A percentile compares a stretch with the other conserved stretches of the same genome.
phyloP scores from a whole-genome alignment of 192 early-diverging fungal genomes.

The Jimgerdemannia lactiflua region DNA sequence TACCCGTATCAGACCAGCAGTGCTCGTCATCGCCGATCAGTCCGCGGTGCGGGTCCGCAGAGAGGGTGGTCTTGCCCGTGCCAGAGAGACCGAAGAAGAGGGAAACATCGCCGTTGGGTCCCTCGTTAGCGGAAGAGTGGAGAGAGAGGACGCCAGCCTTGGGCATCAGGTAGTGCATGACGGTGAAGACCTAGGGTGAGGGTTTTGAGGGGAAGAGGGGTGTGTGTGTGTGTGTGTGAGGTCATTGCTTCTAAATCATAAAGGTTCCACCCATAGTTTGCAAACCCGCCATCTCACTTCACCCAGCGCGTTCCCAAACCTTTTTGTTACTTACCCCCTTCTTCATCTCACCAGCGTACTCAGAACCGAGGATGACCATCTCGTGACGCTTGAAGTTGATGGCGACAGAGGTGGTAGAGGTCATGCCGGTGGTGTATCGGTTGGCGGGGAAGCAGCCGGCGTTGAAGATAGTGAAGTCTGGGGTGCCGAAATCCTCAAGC shows the following conservation, averaged over 20 bases:
- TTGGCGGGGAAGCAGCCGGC: conserved; percentile 94
- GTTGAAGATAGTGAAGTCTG: conserved; percentile 98
- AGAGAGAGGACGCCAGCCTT: conserved; percentile 86
- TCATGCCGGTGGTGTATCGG: conserved; percentile 94
- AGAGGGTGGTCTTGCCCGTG: conserved; percentile 98
- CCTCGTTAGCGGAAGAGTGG: conserved; percentile 95
- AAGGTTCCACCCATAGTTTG: too few species aligned
- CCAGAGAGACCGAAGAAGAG: conserved; percentile 98
- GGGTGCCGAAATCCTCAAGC: conserved; percentile 89
- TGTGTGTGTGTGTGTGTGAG: too few species aligned
- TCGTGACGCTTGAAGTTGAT: conserved; percentile 91
- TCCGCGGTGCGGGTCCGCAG: conserved; percentile 88
- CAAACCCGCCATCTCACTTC: too few species aligned
- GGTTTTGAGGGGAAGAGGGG: background rate
- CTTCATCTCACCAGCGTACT: conserved; percentile 99
- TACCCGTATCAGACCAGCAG: conserved; percentile 95
- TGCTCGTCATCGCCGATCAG: conserved; percentile 99
- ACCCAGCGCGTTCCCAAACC: background rate
- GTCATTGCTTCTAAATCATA: too few species aligned
- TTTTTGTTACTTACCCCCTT: conserved; percentile 71
- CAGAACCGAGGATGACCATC: conserved; percentile 98
- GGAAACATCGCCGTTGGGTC: conserved; percentile 85
- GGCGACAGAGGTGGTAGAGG: conserved; percentile 87
- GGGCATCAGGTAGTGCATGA: conserved; percentile 99
- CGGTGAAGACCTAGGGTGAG: conserved; percentile 73